These are phyloP conservation scores for Ochetophila trinervis DNA, from an alignment of 306 rosid species.

Conservation along the genomic window DNA sequence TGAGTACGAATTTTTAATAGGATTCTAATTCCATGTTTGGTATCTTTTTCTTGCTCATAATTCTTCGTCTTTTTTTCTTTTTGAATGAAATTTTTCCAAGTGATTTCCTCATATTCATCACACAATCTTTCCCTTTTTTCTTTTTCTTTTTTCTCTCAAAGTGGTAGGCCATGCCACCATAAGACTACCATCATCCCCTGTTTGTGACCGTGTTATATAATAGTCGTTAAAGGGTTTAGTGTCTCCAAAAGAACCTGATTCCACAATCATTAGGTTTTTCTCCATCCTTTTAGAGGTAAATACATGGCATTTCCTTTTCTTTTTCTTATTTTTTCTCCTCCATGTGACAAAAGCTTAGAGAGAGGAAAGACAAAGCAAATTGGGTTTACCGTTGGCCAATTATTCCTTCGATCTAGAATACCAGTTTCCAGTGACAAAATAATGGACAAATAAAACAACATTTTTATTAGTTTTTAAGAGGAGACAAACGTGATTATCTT, in stretches of 20 bases:
- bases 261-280: conserved; percentile 33
- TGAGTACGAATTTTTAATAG: conserved; percentile 1
- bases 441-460: too few relatives aligned
- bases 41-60: conserved; percentile 17
- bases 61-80: conserved; percentile 11
- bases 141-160: conserved; percentile 13
- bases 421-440: too few relatives aligned
- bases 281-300: conserved; percentile 26
- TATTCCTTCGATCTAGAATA: background rate
- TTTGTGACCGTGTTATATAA: conserved; percentile 15
- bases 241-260: conserved; percentile 42
- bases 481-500: too few relatives aligned
- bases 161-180: conserved; percentile 31
- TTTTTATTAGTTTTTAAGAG: too few relatives aligned
- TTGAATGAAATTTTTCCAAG: background rate
- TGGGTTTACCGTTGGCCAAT: conserved; percentile 15
- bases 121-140: background rate
- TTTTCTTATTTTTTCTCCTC: conserved; percentile 16
- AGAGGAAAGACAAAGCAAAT: too few relatives aligned
- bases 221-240: conserved; percentile 43
- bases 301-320: conserved; percentile 14
- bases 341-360: conserved; percentile 3
- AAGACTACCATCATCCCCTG: background rate
- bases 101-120: background rate
- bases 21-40: conserved; percentile 21